Evolutionary conservation across 176 grass and related monocot genomes (phyloP).

Genomic region (Carex parvula): DNA sequence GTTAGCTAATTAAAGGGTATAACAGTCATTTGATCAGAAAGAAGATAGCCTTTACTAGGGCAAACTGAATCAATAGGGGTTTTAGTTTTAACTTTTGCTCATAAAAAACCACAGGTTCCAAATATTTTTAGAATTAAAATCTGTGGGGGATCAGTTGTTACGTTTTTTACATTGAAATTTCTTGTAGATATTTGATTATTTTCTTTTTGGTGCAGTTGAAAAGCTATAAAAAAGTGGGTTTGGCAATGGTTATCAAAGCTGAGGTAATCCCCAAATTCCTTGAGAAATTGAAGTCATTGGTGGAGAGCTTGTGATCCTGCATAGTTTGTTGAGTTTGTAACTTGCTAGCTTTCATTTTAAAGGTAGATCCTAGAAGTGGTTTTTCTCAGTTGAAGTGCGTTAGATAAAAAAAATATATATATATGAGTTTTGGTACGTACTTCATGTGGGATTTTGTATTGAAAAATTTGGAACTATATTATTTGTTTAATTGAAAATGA

Average conservation of each 20-base stretch:
- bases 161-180: background rate
- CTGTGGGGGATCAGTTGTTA: background rate
- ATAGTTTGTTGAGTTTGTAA: background rate
- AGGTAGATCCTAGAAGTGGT: background rate
- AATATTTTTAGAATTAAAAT: background rate
- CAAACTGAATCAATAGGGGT: background rate
- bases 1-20: background rate
- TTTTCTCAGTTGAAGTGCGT: background rate
- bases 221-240: slow-evolving; percentile 69
- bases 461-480: background rate
- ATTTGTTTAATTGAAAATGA: background rate
- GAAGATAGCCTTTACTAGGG: background rate
- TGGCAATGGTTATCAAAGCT: slow-evolving; percentile 63
- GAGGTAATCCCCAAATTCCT: slow-evolving; percentile 48
- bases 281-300: slow-evolving; percentile 37
- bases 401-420: background rate
- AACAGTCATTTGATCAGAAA: background rate
- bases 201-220: slow-evolving; percentile 52
- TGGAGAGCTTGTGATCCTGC: slow-evolving; percentile 9
- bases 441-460: background rate
- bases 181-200: background rate
- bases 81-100: background rate
- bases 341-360: background rate
- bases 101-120: background rate
- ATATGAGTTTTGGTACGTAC: background rate